Base-by-base conservation (phyloP, 305 asterid species). In the Plantago rigida region DNA sequence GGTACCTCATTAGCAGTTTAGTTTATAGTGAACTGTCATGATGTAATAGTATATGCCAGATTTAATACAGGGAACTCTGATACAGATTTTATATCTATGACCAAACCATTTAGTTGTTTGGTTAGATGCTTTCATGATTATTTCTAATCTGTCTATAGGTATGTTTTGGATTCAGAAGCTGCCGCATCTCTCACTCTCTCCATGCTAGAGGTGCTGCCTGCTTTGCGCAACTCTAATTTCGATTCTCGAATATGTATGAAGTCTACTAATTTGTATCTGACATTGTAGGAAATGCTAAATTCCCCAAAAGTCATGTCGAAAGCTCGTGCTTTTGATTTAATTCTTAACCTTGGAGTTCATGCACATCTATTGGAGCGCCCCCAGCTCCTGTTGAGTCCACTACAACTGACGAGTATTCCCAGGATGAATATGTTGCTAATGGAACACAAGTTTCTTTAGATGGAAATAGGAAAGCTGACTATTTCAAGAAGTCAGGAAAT, bases 281-380 rank as follows among this genome's bases (percentile, higher is more conserved):
- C 59, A 56, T 69, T 78, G 77, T 75, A 93, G 99, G 99, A 87
- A 80, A 93, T 93, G 92, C 81, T 89, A 58, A 80, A 74, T 82
- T 82, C 97, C 70, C 81, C 96, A 60, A 77, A 66, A 59, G 78
- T 82, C 73, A 86, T 74, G 77, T 89, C 99, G 69, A 93, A 85
- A 68, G 64, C 88, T 70, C 84, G 95, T 69, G 97, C 96, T 71
- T 93, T 93, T 77, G 99, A 93, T 84, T 76, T 93, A 72, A 82
- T 93, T 67, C 78, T 93, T 47, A 89, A 93, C 80, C 99, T 93
- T 47, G 99, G 97, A 64, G 97, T 93, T 75, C 99, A 89, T 75
- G 95, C 96, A 12, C 97, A 93, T 79, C 74, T 93, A 47, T 79
- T 93, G 83, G 99, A 93, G 82, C 99, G 82, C 99, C 99, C 60